Evolutionary conservation across 305 asterid genomes (phyloP), one percentile per base, ranked within the genome.

Genomic region (Solanum hybrid): DNA sequence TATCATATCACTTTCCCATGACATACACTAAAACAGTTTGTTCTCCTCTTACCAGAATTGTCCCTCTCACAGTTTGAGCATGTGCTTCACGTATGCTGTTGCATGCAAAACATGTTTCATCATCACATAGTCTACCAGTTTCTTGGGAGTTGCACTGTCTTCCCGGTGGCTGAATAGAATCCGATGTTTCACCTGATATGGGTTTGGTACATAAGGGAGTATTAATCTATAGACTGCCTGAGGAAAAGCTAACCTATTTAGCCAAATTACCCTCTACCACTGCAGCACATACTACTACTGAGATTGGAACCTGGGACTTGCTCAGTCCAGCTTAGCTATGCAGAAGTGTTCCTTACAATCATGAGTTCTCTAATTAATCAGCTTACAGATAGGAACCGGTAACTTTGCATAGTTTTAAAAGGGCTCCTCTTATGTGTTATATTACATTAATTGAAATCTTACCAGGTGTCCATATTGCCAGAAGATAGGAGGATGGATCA

Each of bases 51-150:
- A 98, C 99, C 98, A 98, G 94, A 92, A 98, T 92, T 84, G 99
- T 98, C 91, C 99, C 99, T 92, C 99, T 90, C 87, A 98, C 99
- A 79, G 97, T 98, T 93, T 97, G 97, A 88, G 97, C 91, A 77
- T 92, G 92, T 77, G 96, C 96, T 97, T 98, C 99, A 83, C 99
- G 97, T 90, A 95, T 91, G 92, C 99, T 95, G 91, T 94, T 97
- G 96, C 99, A 98, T 72, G 98, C 93, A 89, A 93, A 93, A 88
- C 99, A 98, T 57, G 99, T 94, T 91, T 93, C 96, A 79, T 94
- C 95, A 65, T 91, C 91, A 94, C 99, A 98, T 89, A 97, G 93
- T 88, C 92, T 92, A 79, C 93, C 96, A 27, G 93, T 87, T 89
- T 89, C 99, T 90, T 94, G 94, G 91, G 94, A 93, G 93, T 92